Percentiles rank a stretch among this genome's conserved stretches.
phyloP scores from a whole-genome alignment of 2,329 filamentous ascomycete genomes.

The Cordyceps javanica region DNA sequence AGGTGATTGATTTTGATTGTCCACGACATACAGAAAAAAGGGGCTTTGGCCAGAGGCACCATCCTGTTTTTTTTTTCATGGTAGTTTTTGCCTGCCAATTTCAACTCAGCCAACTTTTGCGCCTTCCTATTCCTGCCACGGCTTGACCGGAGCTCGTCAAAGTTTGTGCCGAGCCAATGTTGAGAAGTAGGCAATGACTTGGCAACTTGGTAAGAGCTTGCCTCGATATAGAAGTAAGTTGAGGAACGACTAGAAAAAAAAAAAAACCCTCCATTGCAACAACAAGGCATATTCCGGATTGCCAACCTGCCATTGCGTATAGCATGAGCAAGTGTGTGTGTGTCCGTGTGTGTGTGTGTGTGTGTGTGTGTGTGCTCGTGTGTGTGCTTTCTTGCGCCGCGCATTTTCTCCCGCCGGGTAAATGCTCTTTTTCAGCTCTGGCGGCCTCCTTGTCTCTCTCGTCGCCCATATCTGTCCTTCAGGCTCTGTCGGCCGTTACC shows the following conservation, averaged over 20 bases:
- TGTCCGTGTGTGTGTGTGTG: background rate
- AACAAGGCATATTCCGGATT: background rate
- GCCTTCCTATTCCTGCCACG: background rate
- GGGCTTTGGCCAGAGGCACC: too few species aligned
- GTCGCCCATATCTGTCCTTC: background rate
- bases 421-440: conserved; percentile 6
- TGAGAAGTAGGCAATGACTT: background rate
- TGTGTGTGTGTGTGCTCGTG: background rate
- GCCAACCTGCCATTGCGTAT: background rate
- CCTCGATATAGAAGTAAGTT: background rate
- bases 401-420: conserved; percentile 4
- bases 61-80: background rate
- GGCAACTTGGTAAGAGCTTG: background rate
- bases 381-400: too few species aligned
- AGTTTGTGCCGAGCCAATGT: background rate
- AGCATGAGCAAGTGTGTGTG: too few species aligned
- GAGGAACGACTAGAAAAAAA: too few species aligned
- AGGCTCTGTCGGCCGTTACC: background rate
- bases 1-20: background rate
- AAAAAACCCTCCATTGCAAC: background rate
- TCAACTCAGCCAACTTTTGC: background rate
- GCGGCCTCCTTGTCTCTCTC: conserved; percentile 1
- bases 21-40: too few species aligned
- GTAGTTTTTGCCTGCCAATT: background rate
- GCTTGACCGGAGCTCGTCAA: background rate